Percentiles rank a stretch among this genome's conserved stretches.
Conservation (phyloP, 371 early-diverging fungal genomes). For the Syncephalastrum monosporum region DNA sequence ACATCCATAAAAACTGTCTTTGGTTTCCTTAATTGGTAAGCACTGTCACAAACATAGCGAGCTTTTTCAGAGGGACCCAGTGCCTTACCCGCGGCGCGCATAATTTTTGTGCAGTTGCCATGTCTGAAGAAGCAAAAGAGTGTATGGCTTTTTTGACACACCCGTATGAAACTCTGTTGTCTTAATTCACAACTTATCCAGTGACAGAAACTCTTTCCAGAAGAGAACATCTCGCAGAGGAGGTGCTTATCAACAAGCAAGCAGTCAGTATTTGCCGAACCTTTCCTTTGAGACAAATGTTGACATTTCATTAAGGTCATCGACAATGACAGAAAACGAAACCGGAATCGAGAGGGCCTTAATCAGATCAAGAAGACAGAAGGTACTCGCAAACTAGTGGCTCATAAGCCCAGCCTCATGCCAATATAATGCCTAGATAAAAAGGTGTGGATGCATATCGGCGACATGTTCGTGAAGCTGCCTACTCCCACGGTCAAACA, state of each 20-base stretch:
- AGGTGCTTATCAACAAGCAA: constrained; percentile 60
- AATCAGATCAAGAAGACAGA: constrained; percentile 40
- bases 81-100: too few species aligned
- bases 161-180: too few species aligned
- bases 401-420: background rate
- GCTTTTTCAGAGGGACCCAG: too few species aligned
- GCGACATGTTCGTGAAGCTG: constrained; percentile 65
- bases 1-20: too few species aligned
- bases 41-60: too few species aligned
- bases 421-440: constrained; percentile 27
- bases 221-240: constrained; percentile 59
- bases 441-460: constrained; percentile 64
- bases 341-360: constrained; percentile 62
- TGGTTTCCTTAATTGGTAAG: too few species aligned
- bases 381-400: background rate
- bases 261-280: constrained; percentile 34
- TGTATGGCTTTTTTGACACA: too few species aligned
- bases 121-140: too few species aligned
- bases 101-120: too few species aligned
- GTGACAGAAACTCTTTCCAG: too few species aligned
- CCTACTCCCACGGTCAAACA: constrained; percentile 36
- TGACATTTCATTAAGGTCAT: constrained; percentile 38
- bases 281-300: background rate
- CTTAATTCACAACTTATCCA: too few species aligned
- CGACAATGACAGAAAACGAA: constrained; percentile 61